phyloP scores from a whole-genome alignment of 106 monocot genomes.

The Amphibolis antarctica region DNA sequence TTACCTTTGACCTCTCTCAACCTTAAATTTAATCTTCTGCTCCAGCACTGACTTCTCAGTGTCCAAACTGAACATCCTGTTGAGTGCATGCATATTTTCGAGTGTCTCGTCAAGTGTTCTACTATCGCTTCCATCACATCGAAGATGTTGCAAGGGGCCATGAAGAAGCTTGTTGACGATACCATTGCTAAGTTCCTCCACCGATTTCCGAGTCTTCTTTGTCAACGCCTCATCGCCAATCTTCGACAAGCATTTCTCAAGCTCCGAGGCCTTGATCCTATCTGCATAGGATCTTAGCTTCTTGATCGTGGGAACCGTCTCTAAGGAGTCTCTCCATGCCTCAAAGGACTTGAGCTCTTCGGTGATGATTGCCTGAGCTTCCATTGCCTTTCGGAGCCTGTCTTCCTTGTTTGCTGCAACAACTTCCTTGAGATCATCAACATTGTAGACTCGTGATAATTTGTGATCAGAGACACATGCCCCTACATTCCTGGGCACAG shows the following conservation, averaged over 20 bases:
- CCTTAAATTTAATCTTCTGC: constrained; percentile 89
- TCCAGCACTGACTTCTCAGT: constrained; percentile 78
- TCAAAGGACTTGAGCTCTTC: constrained; percentile 71
- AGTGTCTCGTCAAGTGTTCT: constrained; percentile 86
- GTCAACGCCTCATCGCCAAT: constrained; percentile 57
- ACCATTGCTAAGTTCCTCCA: constrained; percentile 70
- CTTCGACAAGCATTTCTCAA: constrained; percentile 84
- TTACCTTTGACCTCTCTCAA: constrained; percentile 65
- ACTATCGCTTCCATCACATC: constrained; percentile 79
- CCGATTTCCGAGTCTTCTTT: constrained; percentile 54
- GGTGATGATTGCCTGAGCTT: constrained; percentile 65
- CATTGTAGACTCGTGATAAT: constrained; percentile 56
- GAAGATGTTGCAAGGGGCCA: constrained; percentile 85
- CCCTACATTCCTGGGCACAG: constrained; percentile 95
- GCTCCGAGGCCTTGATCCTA: constrained; percentile 60
- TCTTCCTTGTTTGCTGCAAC: constrained; percentile 97
- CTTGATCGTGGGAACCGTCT: constrained; percentile 96
- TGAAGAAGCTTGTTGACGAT: constrained; percentile 96
- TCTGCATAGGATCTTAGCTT: constrained; percentile 84
- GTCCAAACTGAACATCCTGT: constrained; percentile 88
- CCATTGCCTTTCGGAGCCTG: constrained; percentile 76
- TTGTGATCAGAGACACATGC: constrained; percentile 46
- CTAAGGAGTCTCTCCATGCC: constrained; percentile 91
- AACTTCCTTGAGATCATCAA: constrained; percentile 88
- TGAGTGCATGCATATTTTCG: constrained; percentile 94